Evolutionary conservation across 495 filamentous ascomycete genomes (phyloP), one percentile per base, ranked within the genome.

Genomic region (Platismatia glauca): DNA sequence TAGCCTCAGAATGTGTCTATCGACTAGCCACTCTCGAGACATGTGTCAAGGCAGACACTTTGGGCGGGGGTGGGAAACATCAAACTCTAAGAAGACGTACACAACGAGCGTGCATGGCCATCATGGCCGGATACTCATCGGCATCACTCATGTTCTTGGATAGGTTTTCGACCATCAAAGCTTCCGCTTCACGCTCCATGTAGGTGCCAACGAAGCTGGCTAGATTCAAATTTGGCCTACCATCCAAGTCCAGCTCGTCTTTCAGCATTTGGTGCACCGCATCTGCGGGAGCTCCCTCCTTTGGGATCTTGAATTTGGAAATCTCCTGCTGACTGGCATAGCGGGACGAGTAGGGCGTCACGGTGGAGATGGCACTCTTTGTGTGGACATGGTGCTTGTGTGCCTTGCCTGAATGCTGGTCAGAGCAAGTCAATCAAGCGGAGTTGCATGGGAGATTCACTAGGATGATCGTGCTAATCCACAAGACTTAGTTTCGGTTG

Each of bases 91-190:
- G 15, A 43, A 43, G 39, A 43, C 39, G 15, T 24, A 66, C 76
- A 67, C 87, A 90, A 22, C 87, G 81, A 16, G 86, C 77, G 69
- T 88, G 86, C 66, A 90, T 86, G 55, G 81, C 75, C 78, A 89
- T 83, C 78, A 89, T 82, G 8, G 86, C 86, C 11, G 87, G 88
- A 68, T 90, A 90, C 67, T 90, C 87, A 70, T 90, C 88, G 6
- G 84, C 84, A 66, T 90, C 88, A 41, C 81, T 65, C 72, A 78
- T 70, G 58, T 90, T 90, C 73, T 90, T 90, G 46, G 77, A 70
- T 9, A 89, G 70, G 64, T 90, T 90, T 61, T 89, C 86, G 20
- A 79, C 67, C 76, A 90, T 85, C 38, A 90, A 74, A 59, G 81
- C 74, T 55, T 83, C 79, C 39, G 86, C 86, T 60, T 87, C 77